phyloP scores from a whole-genome alignment of 164 flowering plant genomes.

The Platanus orientalis region DNA sequence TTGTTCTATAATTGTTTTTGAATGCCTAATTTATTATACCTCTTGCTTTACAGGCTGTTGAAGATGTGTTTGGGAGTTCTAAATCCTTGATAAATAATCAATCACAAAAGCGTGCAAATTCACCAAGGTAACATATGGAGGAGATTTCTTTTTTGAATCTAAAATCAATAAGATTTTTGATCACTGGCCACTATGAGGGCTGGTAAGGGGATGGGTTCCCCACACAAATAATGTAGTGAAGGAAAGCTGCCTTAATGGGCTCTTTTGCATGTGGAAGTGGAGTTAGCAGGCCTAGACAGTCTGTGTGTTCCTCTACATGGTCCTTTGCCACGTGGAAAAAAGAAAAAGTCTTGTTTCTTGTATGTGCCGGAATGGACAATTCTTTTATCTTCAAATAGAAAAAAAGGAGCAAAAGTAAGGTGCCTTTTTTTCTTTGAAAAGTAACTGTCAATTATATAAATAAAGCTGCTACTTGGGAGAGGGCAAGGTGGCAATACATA shows the following conservation, averaged over 20 bases:
- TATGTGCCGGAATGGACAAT: not conserved
- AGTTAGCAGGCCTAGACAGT: not conserved
- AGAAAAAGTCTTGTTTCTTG: not conserved
- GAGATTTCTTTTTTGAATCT: not conserved
- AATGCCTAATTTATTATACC: not conserved
- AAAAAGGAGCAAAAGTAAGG: not conserved
- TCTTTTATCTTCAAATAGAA: not conserved
- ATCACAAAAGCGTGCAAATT: constrained; percentile 31
- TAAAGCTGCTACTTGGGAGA: not conserved
- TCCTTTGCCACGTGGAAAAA: not conserved
- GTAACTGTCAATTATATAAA: not conserved
- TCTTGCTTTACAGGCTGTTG: constrained; percentile 36
- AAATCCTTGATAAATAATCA: constrained; percentile 31
- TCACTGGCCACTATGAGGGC: not conserved
- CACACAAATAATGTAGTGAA: no score
- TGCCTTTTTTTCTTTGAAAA: not conserved
- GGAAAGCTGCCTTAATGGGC: not conserved
- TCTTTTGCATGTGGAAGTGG: not conserved
- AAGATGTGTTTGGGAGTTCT: constrained; percentile 23
- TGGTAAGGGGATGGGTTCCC: not conserved
- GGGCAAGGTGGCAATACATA: no score
- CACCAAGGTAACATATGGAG: constrained; percentile 31
- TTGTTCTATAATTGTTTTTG: not conserved
- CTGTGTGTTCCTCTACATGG: not conserved
- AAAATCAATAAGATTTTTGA: not conserved